Evolutionary conservation across 768 basidiomycete species (phyloP).

Genomic region (Ramaria sp.): DNA sequence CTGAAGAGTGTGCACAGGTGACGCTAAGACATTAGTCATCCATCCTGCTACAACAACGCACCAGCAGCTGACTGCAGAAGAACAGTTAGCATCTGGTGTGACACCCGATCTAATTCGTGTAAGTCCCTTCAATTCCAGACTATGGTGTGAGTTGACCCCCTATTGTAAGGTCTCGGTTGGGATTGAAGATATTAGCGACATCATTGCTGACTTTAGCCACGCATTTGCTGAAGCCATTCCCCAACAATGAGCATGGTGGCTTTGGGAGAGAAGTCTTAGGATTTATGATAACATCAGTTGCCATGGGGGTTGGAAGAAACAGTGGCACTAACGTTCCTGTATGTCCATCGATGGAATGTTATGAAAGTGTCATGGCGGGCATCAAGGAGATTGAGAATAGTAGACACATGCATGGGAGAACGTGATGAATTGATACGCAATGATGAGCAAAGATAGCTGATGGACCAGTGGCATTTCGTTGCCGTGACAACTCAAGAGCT

Average conservation of each 20-base stretch:
- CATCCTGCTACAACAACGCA: constrained; percentile 75
- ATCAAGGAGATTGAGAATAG: too few species aligned
- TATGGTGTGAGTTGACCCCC: background rate
- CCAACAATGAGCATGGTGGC: background rate
- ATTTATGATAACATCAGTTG: too few species aligned
- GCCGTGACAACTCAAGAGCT: too few species aligned
- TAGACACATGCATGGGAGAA: too few species aligned
- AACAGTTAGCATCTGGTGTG: constrained; percentile 57
- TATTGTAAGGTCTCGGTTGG: constrained; percentile 27
- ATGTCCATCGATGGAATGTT: too few species aligned
- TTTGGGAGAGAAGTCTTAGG: too few species aligned
- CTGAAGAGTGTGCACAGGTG: constrained; percentile 12
- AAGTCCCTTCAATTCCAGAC: constrained; percentile 13
- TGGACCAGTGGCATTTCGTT: too few species aligned
- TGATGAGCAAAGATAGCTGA: too few species aligned
- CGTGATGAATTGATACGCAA: too few species aligned
- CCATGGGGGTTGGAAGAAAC: background rate
- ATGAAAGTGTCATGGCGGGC: too few species aligned
- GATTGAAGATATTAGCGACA: constrained; percentile 31
- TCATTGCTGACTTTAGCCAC: constrained; percentile 32
- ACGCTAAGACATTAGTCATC: constrained; percentile 67
- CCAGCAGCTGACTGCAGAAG: constrained; percentile 49
- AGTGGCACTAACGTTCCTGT: background rate
- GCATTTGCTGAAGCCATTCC: constrained; percentile 22
- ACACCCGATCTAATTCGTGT: constrained; percentile 69